Conservation (phyloP, 306 rosid species). For the Herpetospermum pedunculosum region DNA sequence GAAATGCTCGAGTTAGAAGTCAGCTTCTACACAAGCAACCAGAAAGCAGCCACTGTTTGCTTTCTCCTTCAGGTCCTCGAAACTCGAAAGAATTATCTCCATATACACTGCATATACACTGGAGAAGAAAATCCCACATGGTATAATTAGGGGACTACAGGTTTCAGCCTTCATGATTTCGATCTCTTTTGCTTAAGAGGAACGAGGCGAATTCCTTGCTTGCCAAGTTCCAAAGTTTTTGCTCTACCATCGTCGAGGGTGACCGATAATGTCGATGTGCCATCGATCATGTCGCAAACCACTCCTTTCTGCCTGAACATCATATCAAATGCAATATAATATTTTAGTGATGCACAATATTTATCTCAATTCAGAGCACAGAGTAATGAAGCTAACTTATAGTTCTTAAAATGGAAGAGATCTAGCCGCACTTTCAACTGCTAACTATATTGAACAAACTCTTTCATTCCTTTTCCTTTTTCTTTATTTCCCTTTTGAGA, state of each 20-base stretch:
- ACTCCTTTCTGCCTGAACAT: slow-evolving; percentile 75
- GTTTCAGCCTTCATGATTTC: slow-evolving; percentile 33
- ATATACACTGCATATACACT: slow-evolving; percentile 1
- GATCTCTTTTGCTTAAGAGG: slow-evolving; percentile 73
- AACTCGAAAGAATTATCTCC: slow-evolving; percentile 12
- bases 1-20: neutral
- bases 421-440: neutral
- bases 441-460: neutral
- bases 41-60: slow-evolving; percentile 5
- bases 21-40: slow-evolving; percentile 9
- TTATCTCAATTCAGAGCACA: neutral
- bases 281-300: slow-evolving; percentile 56
- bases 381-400: neutral
- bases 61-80: neutral
- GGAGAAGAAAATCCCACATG: neutral
- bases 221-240: slow-evolving; percentile 57
- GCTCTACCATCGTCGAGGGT: slow-evolving; percentile 63
- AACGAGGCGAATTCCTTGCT: slow-evolving; percentile 80
- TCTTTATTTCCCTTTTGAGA: neutral
- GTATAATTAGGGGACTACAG: neutral
- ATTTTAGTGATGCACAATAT: neutral
- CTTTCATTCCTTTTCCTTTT: neutral
- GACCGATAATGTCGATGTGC: slow-evolving; percentile 53
- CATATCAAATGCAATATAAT: neutral
- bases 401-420: neutral